phyloP scores from a whole-genome alignment of 73 alveolate species.

The Durusdinium trenchii region DNA sequence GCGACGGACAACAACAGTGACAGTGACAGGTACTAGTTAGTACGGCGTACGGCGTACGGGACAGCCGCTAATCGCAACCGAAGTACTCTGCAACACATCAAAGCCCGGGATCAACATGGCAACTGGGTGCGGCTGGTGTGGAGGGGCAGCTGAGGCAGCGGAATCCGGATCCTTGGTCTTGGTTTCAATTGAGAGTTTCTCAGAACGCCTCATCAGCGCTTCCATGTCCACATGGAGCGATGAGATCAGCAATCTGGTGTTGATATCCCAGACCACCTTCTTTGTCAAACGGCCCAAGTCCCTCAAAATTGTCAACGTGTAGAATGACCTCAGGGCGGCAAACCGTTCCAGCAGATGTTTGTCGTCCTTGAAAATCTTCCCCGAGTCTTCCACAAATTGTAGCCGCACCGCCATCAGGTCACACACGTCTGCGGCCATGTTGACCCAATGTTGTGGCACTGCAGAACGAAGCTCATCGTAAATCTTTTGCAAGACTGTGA shows the following conservation, averaged over 20 bases:
- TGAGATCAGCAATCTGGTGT: neutral
- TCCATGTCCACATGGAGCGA: slow-evolving; percentile 5
- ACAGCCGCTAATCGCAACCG: neutral
- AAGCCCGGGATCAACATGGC: neutral
- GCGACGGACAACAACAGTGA: too few species aligned
- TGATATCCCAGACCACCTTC: neutral
- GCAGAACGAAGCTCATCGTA: neutral
- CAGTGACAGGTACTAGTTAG: too few species aligned
- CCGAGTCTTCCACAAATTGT: neutral
- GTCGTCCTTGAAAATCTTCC: neutral
- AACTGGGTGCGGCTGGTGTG: neutral
- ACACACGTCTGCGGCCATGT: neutral
- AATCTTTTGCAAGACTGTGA: neutral
- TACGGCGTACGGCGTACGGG: too few species aligned
- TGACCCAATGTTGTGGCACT: neutral
- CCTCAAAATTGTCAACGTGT: neutral
- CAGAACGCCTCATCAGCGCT: neutral
- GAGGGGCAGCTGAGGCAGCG: neutral
- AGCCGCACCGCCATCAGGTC: neutral
- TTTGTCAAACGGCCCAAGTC: neutral
- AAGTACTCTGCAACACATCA: neutral
- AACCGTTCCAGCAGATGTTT: slow-evolving; percentile 1
- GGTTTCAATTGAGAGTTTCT: neutral
- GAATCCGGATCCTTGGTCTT: neutral
- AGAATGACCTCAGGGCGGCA: neutral